Conservation (phyloP, 169 alveolate species). For the Plasmodium vivax region DNA sequence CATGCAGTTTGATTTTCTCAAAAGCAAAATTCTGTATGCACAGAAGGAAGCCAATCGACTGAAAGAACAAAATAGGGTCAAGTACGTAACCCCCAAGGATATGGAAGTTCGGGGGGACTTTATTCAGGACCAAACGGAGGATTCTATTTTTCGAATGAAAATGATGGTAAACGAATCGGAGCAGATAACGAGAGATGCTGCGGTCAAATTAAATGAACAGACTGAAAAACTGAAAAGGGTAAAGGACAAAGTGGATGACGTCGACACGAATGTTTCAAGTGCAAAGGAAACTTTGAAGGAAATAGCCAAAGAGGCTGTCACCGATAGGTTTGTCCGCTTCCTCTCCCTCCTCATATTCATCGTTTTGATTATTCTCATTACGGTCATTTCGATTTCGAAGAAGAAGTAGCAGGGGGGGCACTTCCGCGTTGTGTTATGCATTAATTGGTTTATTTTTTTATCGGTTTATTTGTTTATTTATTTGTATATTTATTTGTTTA, state of each 20-base stretch:
- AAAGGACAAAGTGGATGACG: conserved; percentile 67
- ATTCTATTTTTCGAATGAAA: conserved; percentile 61
- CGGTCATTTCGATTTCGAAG: conserved; percentile 28
- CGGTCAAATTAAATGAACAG: conserved; percentile 32
- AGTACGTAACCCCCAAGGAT: conserved; percentile 44
- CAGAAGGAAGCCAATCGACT: conserved; percentile 16
- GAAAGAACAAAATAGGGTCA: background rate
- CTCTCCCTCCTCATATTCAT: conserved; percentile 29
- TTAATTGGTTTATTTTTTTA: background rate
- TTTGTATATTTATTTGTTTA: background rate
- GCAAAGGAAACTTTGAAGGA: conserved; percentile 66
- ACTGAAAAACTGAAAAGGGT: conserved; percentile 48
- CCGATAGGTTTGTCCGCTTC: conserved; percentile 60
- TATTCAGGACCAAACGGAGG: conserved; percentile 67
- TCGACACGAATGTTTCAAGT: conserved; percentile 42
- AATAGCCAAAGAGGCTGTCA: conserved; percentile 64
- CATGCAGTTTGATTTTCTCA: conserved; percentile 42
- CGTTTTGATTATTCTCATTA: conserved; percentile 28
- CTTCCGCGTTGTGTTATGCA: background rate
- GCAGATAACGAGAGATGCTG: conserved; percentile 62
- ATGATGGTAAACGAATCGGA: conserved; percentile 66
- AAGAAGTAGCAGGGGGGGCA: background rate
- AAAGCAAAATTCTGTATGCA: conserved; percentile 51
- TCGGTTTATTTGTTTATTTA: background rate
- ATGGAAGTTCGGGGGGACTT: conserved; percentile 34